Base-by-base conservation (phyloP, 2,329 filamentous ascomycete species). In the Tolypocladium paradoxum region DNA sequence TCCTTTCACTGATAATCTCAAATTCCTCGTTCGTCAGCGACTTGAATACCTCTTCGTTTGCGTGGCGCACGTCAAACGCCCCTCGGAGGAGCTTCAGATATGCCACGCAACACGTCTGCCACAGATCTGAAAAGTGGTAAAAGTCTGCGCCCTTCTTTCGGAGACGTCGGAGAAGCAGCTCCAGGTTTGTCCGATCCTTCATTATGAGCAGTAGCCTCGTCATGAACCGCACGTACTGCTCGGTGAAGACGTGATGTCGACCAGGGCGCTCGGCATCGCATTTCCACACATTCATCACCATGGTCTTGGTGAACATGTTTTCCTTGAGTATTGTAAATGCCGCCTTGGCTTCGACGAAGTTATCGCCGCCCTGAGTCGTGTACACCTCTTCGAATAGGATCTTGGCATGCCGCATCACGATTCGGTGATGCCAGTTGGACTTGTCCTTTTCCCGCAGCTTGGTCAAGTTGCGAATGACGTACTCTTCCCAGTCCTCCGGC, bases 211-310 rank as follows among this genome's bases (percentile, higher is more conserved):
- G 75, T 8, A 96, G 74, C 52, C 80, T 77, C 14, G 89, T 82
- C 68, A 95, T 89, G 64, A 93, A 93, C 20, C 84, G 83, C 1
- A 90, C 86, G 63, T 96, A 96, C 57, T 87, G 84, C 49, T 88
- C 84, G 0, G 90, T 96, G 66, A 93, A 96, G 37, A 96, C 90
- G 63, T 95, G 93, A 66, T 96, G 91, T 20, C 91, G 82, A 0
- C 91, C 91, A 0, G 90, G 77, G 2, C 80, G 76, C 62, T 96
- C 91, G 48, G 88, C 84, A 59, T 96, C 91, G 37, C 91, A 93
- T 61, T 91, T 92, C 91, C 91, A 96, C 4, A 96, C 90, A 64
- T 95, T 92, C 67, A 96, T 84, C 1, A 88, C 85, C 85, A 95
- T 95, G 0, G 90, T 95, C 71, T 96, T 96, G 38, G 91, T 95